A percentile compares a stretch with the other conserved stretches of the same genome.
Conservation (phyloP, 2,329 filamentous ascomycete species). For the Diaporthe sp. region DNA sequence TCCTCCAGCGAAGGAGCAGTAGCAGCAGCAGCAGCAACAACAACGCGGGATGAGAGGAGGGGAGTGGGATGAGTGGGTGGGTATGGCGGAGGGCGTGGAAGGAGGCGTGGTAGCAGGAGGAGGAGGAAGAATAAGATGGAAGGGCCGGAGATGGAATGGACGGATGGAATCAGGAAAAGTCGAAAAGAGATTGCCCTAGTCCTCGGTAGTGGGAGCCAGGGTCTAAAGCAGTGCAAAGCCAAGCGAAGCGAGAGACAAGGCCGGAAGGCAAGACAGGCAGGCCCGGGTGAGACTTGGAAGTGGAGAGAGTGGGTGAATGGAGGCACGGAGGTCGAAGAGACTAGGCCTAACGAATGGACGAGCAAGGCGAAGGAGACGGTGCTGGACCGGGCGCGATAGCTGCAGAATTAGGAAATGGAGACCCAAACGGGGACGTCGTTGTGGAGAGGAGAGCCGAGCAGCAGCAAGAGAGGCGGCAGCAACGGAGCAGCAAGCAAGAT, state of each 20-base stretch:
- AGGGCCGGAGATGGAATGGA: conserved; percentile 32
- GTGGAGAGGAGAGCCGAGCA: conserved; percentile 6
- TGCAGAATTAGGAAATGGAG: conserved; percentile 32
- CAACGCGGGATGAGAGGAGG: conserved; percentile 1
- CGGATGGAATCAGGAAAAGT: conserved; percentile 32
- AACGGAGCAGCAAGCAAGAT: background rate
- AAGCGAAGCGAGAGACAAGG: conserved; percentile 34
- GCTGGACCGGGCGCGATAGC: background rate
- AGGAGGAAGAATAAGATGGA: conserved; percentile 21
- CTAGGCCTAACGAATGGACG: conserved; percentile 4
- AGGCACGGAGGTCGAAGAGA: conserved; percentile 16
- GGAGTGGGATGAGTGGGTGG: background rate
- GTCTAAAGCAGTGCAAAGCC: conserved; percentile 20
- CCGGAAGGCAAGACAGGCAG: conserved; percentile 27
- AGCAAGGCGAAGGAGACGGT: conserved; percentile 6
- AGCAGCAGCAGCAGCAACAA: background rate
- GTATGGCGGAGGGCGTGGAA: conserved; percentile 5
- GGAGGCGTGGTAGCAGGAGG: background rate
- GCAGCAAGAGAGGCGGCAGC: background rate
- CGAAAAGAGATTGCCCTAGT: conserved; percentile 30
- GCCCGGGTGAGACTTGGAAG: conserved; percentile 29
- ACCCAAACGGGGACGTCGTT: conserved; percentile 25
- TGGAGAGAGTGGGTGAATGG: conserved; percentile 23
- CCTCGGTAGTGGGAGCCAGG: conserved; percentile 31
- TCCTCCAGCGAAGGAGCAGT: background rate